Evolutionary conservation across 192 early-diverging fungal species (phyloP).

Genomic region (Linnemannia hyalina): DNA sequence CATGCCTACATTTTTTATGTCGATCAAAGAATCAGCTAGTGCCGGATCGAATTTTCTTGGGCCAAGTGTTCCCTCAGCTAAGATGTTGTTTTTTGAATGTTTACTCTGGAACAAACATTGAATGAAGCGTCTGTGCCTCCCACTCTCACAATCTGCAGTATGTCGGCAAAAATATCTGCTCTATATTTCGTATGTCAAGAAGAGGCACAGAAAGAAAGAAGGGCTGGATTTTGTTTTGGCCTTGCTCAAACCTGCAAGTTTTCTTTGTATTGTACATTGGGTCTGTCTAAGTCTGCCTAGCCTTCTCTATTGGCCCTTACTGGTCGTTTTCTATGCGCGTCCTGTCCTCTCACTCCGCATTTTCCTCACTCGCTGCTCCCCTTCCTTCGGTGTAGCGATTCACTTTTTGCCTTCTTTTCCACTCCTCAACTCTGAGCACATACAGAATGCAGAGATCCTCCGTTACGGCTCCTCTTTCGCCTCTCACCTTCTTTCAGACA

Average conservation of each 20-base stretch:
- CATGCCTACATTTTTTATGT: background rate
- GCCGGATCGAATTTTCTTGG: background rate
- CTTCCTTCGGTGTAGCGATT: background rate
- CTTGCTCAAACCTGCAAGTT: background rate
- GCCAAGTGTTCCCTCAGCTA: no score
- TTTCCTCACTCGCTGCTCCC: background rate
- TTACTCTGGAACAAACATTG: background rate
- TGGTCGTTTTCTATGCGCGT: background rate
- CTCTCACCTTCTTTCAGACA: background rate
- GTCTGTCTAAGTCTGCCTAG: background rate
- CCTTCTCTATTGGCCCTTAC: background rate
- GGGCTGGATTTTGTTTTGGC: background rate
- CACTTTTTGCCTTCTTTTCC: background rate
- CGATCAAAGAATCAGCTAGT: background rate
- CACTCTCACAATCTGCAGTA: no score
- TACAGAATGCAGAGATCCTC: background rate
- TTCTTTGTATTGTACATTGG: background rate
- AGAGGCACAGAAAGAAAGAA: no score
- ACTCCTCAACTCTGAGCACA: background rate
- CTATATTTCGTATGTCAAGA: background rate
- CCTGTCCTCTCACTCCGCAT: background rate
- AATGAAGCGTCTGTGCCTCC: background rate
- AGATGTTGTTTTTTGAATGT: background rate
- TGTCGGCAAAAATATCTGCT: background rate
- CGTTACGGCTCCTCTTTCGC: background rate